phyloP scores from a whole-genome alignment of 176 grass and related monocot genomes.

The Musa beccarii region DNA sequence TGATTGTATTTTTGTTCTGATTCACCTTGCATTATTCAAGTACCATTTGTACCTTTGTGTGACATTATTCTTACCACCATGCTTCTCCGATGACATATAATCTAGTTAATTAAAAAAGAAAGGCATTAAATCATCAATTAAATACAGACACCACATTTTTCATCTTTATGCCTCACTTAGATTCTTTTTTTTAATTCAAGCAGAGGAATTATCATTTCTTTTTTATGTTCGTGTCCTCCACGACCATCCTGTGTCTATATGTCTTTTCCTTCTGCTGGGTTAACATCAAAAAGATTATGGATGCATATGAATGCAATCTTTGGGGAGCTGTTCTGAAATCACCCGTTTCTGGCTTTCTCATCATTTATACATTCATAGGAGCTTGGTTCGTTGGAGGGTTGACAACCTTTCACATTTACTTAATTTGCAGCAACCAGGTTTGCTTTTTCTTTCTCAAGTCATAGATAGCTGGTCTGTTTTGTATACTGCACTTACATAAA shows the following conservation, averaged over 20 bases:
- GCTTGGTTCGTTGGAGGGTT: slow-evolving; percentile 36
- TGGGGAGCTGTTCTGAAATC: slow-evolving; percentile 26
- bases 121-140: too few species aligned
- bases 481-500: background rate
- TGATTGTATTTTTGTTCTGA: too few species aligned
- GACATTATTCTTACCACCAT: too few species aligned
- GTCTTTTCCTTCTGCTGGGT: slow-evolving; percentile 26
- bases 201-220: slow-evolving; percentile 43
- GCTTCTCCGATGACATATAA: too few species aligned
- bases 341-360: slow-evolving; percentile 24
- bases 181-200: slow-evolving; percentile 7
- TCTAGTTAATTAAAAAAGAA: too few species aligned
- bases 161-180: background rate
- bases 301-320: slow-evolving; percentile 11
- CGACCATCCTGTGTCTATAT: slow-evolving; percentile 28
- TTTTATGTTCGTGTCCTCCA: slow-evolving; percentile 29
- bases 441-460: background rate
- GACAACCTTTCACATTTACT: slow-evolving; percentile 29
- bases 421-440: slow-evolving; percentile 39
- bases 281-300: slow-evolving; percentile 20
- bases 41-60: too few species aligned
- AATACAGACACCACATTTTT: too few species aligned
- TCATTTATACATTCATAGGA: slow-evolving; percentile 25
- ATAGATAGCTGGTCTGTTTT: too few species aligned
- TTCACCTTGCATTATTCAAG: too few species aligned